Evolutionary conservation across 768 basidiomycete genomes (phyloP), one percentile per base, ranked within the genome.

Genomic region (Suillus ampliporus): DNA sequence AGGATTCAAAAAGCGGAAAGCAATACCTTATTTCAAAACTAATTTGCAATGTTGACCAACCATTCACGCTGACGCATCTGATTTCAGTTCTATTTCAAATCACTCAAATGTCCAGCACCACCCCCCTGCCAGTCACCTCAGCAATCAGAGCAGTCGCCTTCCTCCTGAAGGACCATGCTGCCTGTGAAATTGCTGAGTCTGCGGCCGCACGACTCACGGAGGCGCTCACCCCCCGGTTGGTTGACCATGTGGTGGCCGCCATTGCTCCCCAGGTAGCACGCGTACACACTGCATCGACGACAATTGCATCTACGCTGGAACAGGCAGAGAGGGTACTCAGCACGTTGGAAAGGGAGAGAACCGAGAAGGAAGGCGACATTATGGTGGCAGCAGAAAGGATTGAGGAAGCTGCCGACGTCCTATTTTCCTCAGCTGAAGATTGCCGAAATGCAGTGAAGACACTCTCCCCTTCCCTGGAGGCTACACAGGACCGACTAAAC

Each of bases 81-180:
- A 47, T 35, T 8, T 26, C 46, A 2, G 9, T 19, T 17, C 60
- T 48, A 5, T 23, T 58, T 8, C 60, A 61, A 6, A 61, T 61
- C 48, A 52, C 60, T 1, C 60, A 61, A 8, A 6, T 61, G 5
- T 5, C 17, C 11, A 52, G 35, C 8, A 43, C 34, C 17, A 41
- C 17, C 2, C 40, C 46, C 11, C 1, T 37, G 23, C 21, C 23
- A 28, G 44, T 37, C 2, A 53, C 6, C 13, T 37, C 43, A 51
- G 60, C 60, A 31, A 61, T 43, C 4, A 31, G 50, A 17, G 60
- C 38, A 31, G 48, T 53, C 14, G 60, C 60, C 0, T 61, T 37
- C 38, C 17, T 61, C 3, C 37, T 61, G 35, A 51, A 61, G n/a
- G 9, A 58, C 1, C 31, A 38, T 11, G 19, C 31, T n/a, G 15